Evolutionary conservation across 495 filamentous ascomycete genomes (phyloP), one percentile per base, ranked within the genome.

Genomic region (Aspergillus avenaceus): DNA sequence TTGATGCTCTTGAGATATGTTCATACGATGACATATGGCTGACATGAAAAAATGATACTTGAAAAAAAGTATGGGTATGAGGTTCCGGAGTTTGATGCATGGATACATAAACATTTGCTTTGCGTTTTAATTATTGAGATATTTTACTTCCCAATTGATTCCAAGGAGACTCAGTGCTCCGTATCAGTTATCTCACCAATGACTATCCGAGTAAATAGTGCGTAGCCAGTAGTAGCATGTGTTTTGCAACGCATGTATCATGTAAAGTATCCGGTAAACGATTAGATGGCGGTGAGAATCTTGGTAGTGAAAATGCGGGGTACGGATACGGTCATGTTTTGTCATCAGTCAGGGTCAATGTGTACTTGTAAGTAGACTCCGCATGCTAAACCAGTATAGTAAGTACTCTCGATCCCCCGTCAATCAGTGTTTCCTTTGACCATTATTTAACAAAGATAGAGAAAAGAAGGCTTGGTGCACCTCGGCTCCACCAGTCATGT

Each of bases 11-110:
- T 59, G 49, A 25, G 49, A 60, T 54, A 32, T 62, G 36, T 43
- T 54, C 52, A 49, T 52, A 64, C 49, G 64, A 71, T 60, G 66
- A 54, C 50, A 65, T 50, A 63, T 60, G 61, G 53, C 49, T 47
- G 34, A 22, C 43, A 58, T 63, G 60, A 56, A 68, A 66, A 60
- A 49, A n/a, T n/a, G n/a, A 66, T 8, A 38, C 4, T 19, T 38
- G 34, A n/a, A 38, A 38, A 36, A 63, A 65, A 70, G 64, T 57
- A 60, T 47, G 61, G 65, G 60, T 52, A 59, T 57, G 61, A 64
- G 57, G 65, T 52, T 48, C 47, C 59, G 63, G 66, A 69, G 59
- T 72, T 64, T 18, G 46, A 50, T 38, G 22, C 32, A 37, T 49
- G 52, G 52, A 46, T 40, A 46, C 41, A 21, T 27, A 53, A 21